phyloP scores from a whole-genome alignment of 352 stramenopile genomes.

The Phytopythium ostracodes region DNA sequence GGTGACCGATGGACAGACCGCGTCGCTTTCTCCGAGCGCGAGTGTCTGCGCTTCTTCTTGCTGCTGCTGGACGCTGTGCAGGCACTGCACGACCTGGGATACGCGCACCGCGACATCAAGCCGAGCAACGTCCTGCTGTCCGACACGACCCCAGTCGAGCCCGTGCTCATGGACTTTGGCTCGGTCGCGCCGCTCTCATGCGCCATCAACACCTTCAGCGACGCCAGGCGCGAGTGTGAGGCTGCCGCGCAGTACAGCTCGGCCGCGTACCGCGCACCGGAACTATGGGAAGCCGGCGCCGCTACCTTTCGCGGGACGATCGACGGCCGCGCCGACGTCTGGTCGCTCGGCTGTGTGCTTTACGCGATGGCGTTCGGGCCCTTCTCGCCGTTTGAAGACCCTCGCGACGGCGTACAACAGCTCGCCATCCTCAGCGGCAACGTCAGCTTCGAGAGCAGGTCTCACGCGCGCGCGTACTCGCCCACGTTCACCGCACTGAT shows the following conservation, averaged over 20 bases:
- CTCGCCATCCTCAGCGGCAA: conserved; percentile 66
- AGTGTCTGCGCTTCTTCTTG: conserved; percentile 49
- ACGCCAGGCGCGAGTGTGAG: conserved; percentile 73
- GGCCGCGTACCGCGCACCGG: conserved; percentile 87
- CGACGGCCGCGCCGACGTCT: conserved; percentile 85
- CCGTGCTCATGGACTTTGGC: conserved; percentile 78
- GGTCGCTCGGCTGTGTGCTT: conserved; percentile 86
- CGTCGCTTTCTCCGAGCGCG: conserved; percentile 37
- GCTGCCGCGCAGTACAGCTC: conserved; percentile 77
- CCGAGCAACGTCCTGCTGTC: conserved; percentile 68
- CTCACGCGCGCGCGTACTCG: conserved; percentile 34
- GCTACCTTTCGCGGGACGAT: conserved; percentile 21
- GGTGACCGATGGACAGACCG: conserved; percentile 6
- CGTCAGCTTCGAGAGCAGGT: conserved; percentile 46
- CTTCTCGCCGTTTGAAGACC: conserved; percentile 87
- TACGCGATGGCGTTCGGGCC: conserved; percentile 91
- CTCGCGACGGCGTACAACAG: conserved; percentile 38
- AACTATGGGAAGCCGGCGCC: conserved; percentile 77
- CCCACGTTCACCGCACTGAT: conserved; percentile 55
- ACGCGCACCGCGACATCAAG: conserved; percentile 78
- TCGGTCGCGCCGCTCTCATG: conserved; percentile 43
- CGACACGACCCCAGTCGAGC: conserved; percentile 27
- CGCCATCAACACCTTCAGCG: conserved; percentile 22
- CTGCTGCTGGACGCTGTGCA: conserved; percentile 50
- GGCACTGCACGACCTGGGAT: conserved; percentile 50